Base-by-base conservation (phyloP, 495 filamentous ascomycete genomes). In the Aspergillus panamensis region DNA sequence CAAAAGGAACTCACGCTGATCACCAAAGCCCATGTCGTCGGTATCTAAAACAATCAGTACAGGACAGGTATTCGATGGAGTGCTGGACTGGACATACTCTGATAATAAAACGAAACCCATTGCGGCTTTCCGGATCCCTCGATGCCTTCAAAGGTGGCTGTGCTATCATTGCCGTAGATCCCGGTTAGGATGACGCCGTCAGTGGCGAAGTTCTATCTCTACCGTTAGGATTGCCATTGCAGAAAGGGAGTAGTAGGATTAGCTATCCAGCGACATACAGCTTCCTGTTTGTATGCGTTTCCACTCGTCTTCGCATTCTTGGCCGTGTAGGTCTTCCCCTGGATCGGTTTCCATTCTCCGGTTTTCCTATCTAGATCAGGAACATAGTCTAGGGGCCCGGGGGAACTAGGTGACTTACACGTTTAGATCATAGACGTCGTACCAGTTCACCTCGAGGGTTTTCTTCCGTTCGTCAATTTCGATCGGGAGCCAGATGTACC, bases 91-190 rank as follows among this genome's bases (percentile, higher is more conserved):
- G 20, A 55, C 66, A 14, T 50, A 68, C 63, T 68, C 44, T 68
- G 66, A 49, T 81, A 81, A 56, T 82, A 78, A 63, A 82, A 81
- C 0, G 80, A 81, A 12, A 82, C 70, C 78, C 77, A 82, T 71
- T 82, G 80, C 2, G 73, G 74, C 37, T 76, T 71, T 17, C 79
- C 80, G 6, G 73, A 66, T 7, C 80, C 80, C 54, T 77, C 63
- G 17, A 82, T 75, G 3, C 63, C 65, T 12, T 73, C 62, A 57
- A 82, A 80, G 2, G 74, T 81, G 21, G 80, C 71, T 0, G 74
- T 80, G 62, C 77, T 80, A 48, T 77, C 75, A 52, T 80, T 81
- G 8, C 76, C 78, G 53, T 76, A 73, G 47, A 81, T 80, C 0
- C 76, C 76, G 8, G 79, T 79, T 7, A 71, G 58, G 40, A 80